Conservation (phyloP, 257 asterid genomes). For the Solanum bulbocastanum region DNA sequence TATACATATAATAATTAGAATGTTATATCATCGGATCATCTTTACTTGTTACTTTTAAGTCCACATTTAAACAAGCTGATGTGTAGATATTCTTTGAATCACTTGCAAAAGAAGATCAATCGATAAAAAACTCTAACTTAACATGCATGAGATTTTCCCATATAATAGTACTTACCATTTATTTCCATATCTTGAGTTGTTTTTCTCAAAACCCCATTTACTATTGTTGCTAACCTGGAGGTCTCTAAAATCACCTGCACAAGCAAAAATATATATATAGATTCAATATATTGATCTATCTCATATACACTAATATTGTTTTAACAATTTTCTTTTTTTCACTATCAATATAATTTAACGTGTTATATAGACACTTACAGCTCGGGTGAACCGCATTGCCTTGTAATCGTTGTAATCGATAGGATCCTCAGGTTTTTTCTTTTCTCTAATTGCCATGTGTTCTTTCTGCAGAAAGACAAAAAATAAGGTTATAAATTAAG, state of each 20-base stretch:
- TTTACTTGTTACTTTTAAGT: background rate
- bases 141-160: background rate
- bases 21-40: background rate
- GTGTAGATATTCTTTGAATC: background rate
- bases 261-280: background rate
- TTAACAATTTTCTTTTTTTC: too few relatives aligned
- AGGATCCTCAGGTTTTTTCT: conserved; percentile 72
- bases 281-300: background rate
- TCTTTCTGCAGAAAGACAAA: conserved; percentile 23
- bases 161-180: conserved; percentile 18
- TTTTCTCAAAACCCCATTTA: conserved; percentile 43
- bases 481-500: background rate
- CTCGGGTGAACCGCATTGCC: conserved; percentile 87
- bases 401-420: conserved; percentile 74
- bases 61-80: background rate
- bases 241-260: conserved; percentile 45
- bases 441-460: conserved; percentile 71
- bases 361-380: conserved; percentile 13
- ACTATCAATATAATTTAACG: background rate
- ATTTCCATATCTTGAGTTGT: conserved; percentile 38
- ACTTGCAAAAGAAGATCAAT: background rate
- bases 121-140: background rate
- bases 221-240: conserved; percentile 37
- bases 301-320: background rate
- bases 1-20: background rate